Base-by-base conservation (phyloP, 805 yeast genomes). In the Sugiyamaella marilandica region DNA sequence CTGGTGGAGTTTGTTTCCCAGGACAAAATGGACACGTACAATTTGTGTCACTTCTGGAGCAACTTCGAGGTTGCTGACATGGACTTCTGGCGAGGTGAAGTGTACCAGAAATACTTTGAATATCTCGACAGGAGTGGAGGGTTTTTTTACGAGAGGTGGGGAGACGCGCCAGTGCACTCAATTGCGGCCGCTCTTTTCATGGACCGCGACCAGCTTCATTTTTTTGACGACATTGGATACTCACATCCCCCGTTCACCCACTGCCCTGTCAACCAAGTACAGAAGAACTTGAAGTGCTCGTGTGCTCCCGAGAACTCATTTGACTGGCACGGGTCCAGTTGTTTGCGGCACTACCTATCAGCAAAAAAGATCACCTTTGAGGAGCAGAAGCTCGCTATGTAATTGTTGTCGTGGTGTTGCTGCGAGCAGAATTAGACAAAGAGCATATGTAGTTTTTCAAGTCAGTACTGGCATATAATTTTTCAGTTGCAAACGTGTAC, bases 101-200 rank as follows among this genome's bases (percentile, higher is more conserved):
- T 76, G 18, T 86, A 85, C 68, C 72, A 74, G 44, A 72, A 76
- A 8, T 85, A 78, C 68, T 86, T 86, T 65, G 73, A 84, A 19
- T 71, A 71, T 64, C 71, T 87, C 44, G 95, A 87, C 64, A 55
- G 67, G 45, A 66, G 78, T 2, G 95, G 95, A 53, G 95, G 95
- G 0, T 87, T 87, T 66, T 87, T 80, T 66, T 85, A 86, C 64
- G 94, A 88, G 70, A 76, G 96, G 59, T 88, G 96, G 95, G 96
- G 96, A 18, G 96, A 88, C 69, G 96, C 95, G 0, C 95, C 95
- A 2, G 80, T 87, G n/a, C 95, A 87, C 70, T 80, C 95, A 0
- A 76, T 87, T 48, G 95, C 87, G 4, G 86, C 81, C 2, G 70
- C 89, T 1, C 69, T 84, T 45, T 74, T 85, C 62, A 67, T 83